Evolutionary conservation across 2,329 filamentous ascomycete genomes (phyloP).

Genomic region (Polytolypa hystricis): DNA sequence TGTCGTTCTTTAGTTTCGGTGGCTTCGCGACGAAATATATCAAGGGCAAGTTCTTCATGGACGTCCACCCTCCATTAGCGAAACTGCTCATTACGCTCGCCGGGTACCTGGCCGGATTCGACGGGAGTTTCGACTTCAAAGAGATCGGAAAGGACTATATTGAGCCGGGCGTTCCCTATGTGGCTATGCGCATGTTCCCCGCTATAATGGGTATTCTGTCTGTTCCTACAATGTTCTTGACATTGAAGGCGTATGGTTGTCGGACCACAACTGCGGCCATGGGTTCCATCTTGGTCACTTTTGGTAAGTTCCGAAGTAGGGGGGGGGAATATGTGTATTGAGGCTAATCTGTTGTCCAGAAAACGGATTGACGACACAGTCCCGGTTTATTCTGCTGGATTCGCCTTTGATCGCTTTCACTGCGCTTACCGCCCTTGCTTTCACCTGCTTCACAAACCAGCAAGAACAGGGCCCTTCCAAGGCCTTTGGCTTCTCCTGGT

Average conservation of each 20-base stretch:
- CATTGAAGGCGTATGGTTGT: slow-evolving; percentile 81
- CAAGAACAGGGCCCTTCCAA: slow-evolving; percentile 83
- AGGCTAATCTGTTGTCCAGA: slow-evolving; percentile 43
- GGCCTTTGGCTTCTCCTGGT: slow-evolving; percentile 85
- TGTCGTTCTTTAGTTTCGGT: slow-evolving; percentile 58
- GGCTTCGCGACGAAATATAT: slow-evolving; percentile 98
- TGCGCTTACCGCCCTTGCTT: slow-evolving; percentile 79
- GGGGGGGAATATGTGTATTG: neutral
- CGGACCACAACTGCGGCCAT: slow-evolving; percentile 73
- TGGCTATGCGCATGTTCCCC: slow-evolving; percentile 90
- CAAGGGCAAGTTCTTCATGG: slow-evolving; percentile 99
- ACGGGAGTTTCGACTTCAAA: slow-evolving; percentile 97
- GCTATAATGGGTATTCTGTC: slow-evolving; percentile 80
- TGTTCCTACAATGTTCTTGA: slow-evolving; percentile 88
- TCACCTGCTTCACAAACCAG: slow-evolving; percentile 90
- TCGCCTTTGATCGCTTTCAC: slow-evolving; percentile 90
- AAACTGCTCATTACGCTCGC: slow-evolving; percentile 94
- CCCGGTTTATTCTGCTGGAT: slow-evolving; percentile 88
- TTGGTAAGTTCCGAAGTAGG: slow-evolving; percentile 47
- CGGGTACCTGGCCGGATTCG: slow-evolving; percentile 88
- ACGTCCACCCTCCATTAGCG: slow-evolving; percentile 94
- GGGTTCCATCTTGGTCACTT: slow-evolving; percentile 78
- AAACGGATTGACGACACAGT: slow-evolving; percentile 91
- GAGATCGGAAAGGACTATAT: slow-evolving; percentile 98
- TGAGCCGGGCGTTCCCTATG: slow-evolving; percentile 88